Percentiles rank a stretch among this genome's conserved stretches.
Evolutionary conservation across 345 rosid genomes (phyloP).

Genomic region (Gynandropsis gynandra): DNA sequence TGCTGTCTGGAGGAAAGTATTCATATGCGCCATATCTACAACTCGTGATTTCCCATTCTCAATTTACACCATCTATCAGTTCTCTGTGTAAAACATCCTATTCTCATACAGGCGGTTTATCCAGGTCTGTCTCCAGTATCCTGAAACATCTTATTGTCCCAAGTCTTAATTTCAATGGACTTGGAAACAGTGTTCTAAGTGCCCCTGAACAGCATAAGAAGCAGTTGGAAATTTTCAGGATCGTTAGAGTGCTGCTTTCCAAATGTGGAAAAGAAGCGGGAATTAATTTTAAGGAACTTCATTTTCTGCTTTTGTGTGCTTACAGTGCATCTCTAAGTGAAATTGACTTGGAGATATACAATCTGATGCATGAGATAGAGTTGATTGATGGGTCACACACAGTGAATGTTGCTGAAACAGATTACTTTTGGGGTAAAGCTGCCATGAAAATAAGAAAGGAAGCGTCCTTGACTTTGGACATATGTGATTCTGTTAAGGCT

Average conservation of each 20-base stretch:
- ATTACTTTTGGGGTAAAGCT: slow-evolving; percentile 78
- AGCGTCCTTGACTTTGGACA: slow-evolving; percentile 34
- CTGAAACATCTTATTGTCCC: slow-evolving; percentile 43
- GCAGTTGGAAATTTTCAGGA: slow-evolving; percentile 63
- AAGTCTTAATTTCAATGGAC: slow-evolving; percentile 22
- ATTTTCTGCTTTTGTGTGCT: slow-evolving; percentile 64
- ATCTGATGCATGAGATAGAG: slow-evolving; percentile 57
- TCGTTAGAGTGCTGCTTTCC: slow-evolving; percentile 55
- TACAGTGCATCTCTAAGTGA: slow-evolving; percentile 80
- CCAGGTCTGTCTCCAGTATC: slow-evolving; percentile 70
- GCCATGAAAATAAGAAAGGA: slow-evolving; percentile 51
- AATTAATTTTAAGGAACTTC: slow-evolving; percentile 59
- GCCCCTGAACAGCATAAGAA: slow-evolving; percentile 26
- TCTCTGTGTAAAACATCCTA: slow-evolving; percentile 32
- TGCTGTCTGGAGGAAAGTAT: slow-evolving; percentile 50
- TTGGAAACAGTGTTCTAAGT: slow-evolving; percentile 25
- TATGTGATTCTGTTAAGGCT: slow-evolving; percentile 34
- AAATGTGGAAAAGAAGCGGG: slow-evolving; percentile 43
- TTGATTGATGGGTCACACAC: slow-evolving; percentile 29
- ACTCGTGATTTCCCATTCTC: slow-evolving; percentile 76
- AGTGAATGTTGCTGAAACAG: slow-evolving; percentile 38
- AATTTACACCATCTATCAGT: slow-evolving; percentile 49
- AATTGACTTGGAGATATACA: slow-evolving; percentile 64
- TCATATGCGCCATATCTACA: slow-evolving; percentile 48
- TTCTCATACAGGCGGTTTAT: slow-evolving; percentile 44